phyloP scores from a whole-genome alignment of 2,329 filamentous ascomycete genomes.

The Talaromyces sp. region DNA sequence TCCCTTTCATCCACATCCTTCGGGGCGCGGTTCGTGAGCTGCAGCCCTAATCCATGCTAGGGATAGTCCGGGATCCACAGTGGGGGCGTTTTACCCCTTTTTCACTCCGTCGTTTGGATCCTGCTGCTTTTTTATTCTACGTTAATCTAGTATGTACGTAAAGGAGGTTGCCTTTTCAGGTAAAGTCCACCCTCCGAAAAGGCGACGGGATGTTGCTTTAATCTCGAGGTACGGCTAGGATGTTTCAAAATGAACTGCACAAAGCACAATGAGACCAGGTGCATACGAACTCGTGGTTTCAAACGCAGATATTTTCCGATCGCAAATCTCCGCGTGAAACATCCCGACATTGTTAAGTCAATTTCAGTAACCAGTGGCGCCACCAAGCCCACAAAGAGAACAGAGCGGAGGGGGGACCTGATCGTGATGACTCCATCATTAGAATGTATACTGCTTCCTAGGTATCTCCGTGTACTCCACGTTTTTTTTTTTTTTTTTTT shows the following conservation, averaged over 20 bases:
- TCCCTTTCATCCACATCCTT: not conserved
- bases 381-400: not conserved
- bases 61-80: constrained; percentile 8
- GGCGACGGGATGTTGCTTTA: not conserved
- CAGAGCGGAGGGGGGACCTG: not conserved
- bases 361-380: not conserved
- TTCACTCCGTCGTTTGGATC: constrained; percentile 10
- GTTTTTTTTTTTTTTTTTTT: no score
- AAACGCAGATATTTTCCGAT: not conserved
- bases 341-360: not conserved
- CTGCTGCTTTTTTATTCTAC: not conserved
- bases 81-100: constrained; percentile 14
- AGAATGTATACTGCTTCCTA: no score
- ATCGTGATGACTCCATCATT: no score
- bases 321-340: not conserved
- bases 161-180: not conserved
- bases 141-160: not conserved
- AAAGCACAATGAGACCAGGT: not conserved
- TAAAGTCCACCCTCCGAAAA: not conserved
- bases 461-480: no score
- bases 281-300: not conserved
- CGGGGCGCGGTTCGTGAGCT: constrained; percentile 19
- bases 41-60: constrained; percentile 10
- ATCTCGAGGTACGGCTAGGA: not conserved
- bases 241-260: not conserved